These are phyloP conservation scores for Chaetomium tenue DNA, from an alignment of 495 filamentous ascomycete species.

Conservation along the genomic window DNA sequence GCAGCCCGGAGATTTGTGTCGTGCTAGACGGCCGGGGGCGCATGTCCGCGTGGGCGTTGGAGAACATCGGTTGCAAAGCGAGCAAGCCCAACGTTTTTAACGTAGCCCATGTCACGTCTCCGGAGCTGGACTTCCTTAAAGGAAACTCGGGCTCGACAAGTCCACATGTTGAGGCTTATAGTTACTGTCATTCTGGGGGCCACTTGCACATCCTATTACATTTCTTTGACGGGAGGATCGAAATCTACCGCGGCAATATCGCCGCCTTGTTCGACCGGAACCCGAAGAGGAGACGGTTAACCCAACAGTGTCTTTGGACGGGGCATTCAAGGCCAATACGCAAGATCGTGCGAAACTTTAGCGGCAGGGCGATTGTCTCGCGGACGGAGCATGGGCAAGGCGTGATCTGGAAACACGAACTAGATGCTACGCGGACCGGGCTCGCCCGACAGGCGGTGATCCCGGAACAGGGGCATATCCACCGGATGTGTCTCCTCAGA, in stretches of 20 bases:
- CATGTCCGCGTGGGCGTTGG: conserved; percentile 93
- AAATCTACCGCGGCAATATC: conserved; percentile 74
- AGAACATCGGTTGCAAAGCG: conserved; percentile 77
- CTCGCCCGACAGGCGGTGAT: conserved; percentile 69
- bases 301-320: conserved; percentile 65
- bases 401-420: conserved; percentile 75
- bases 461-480: conserved; percentile 70
- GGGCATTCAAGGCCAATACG: conserved; percentile 79
- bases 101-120: conserved; percentile 69
- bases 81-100: conserved; percentile 76
- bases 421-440: conserved; percentile 44
- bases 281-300: conserved; percentile 61
- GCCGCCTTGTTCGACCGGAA: conserved; percentile 80
- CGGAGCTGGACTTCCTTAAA: conserved; percentile 65
- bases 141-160: conserved; percentile 39
- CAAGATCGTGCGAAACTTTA: conserved; percentile 80
- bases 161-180: conserved; percentile 65
- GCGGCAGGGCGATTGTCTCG: conserved; percentile 76
- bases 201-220: conserved; percentile 77
- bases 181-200: conserved; percentile 64
- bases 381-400: conserved; percentile 75
- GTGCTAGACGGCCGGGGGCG: conserved; percentile 79
- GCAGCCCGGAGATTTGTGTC: conserved; percentile 81
- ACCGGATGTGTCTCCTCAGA: conserved; percentile 73
- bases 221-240: conserved; percentile 80